Conservation (phyloP, 306 rosid species). For the Geum urbanum region DNA sequence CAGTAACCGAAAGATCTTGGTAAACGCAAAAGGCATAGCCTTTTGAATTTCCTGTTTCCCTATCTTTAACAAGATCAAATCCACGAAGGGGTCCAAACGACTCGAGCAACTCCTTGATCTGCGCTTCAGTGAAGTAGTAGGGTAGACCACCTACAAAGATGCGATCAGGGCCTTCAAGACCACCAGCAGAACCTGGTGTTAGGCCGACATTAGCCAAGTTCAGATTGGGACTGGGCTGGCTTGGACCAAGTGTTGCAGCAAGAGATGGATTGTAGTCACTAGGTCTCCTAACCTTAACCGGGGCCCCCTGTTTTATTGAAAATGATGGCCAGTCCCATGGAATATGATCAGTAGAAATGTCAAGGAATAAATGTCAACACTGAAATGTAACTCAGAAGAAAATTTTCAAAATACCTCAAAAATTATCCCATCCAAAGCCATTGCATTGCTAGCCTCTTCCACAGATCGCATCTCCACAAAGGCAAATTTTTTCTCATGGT, state of each 20-base stretch:
- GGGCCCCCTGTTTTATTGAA: slow-evolving; percentile 67
- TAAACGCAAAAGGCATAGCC: slow-evolving; percentile 99
- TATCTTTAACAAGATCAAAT: slow-evolving; percentile 94
- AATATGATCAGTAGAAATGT: neutral
- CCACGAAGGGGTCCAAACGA: slow-evolving; percentile 97
- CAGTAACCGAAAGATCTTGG: slow-evolving; percentile 97
- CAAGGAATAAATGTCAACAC: neutral
- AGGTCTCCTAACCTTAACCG: slow-evolving; percentile 98
- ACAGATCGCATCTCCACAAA: slow-evolving; percentile 99
- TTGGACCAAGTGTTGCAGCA: slow-evolving; percentile 97
- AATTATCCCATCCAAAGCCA: slow-evolving; percentile 98
- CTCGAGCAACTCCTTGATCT: slow-evolving; percentile 90
- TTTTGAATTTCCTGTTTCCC: slow-evolving; percentile 97
- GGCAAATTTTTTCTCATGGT: slow-evolving; percentile 98
- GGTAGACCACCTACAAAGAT: slow-evolving; percentile 99
- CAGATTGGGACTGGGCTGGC: slow-evolving; percentile 93
- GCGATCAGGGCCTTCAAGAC: slow-evolving; percentile 99
- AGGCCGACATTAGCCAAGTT: slow-evolving; percentile 87
- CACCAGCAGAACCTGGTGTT: slow-evolving; percentile 99
- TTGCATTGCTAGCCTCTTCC: slow-evolving; percentile 99
- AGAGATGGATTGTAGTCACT: slow-evolving; percentile 96
- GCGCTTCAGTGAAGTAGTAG: slow-evolving; percentile 90
- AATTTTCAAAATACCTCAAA: slow-evolving; percentile 58
- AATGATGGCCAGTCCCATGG: neutral
- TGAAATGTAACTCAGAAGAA: neutral